Base-by-base conservation (phyloP, 768 basidiomycete genomes). In the Daedaleopsis nitida region DNA sequence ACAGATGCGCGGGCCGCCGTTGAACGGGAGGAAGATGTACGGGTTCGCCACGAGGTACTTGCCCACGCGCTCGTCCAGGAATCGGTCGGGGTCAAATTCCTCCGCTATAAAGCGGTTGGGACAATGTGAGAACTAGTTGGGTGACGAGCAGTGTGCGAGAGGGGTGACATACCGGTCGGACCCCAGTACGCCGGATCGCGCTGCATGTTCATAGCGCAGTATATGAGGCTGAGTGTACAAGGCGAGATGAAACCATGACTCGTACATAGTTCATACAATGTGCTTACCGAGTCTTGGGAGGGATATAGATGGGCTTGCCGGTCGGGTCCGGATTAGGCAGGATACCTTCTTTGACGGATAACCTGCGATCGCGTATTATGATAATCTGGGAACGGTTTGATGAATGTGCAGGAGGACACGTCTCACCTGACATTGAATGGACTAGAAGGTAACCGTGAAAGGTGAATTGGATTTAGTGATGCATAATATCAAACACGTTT, bases 71-170 rank as follows among this genome's bases (percentile, higher is more conserved):
- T 84, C 77, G 67, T 89, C 88, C 47, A 89, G 75, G 77, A 87
- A 90, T 4, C 88, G 81, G 61, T 88, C 86, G 0, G 88, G 88
- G 67, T 91, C 88, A 56, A 89, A 89, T 67, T 84, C 80, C 51
- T 83, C 77, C 5, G 87, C 87, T 87, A 61, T 24, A 27, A 24
- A 14, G 42, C 50, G 1, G 39, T 6, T 19, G 17, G n/a, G n/a
- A n/a, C n/a, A n/a, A n/a, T n/a, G n/a, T n/a, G n/a, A n/a, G n/a
- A n/a, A n/a, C n/a, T n/a, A n/a, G n/a, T n/a, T n/a, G n/a, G n/a
- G n/a, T n/a, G n/a, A n/a, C n/a, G n/a, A n/a, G n/a, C n/a, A n/a
- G n/a, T n/a, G n/a, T n/a, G n/a, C n/a, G n/a, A n/a, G n/a, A n/a
- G n/a, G n/a, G n/a, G n/a, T n/a, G n/a, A n/a, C n/a, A n/a, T 69